Evolutionary conservation across 306 rosid species (phyloP).

Genomic region (Dryas octopetala): DNA sequence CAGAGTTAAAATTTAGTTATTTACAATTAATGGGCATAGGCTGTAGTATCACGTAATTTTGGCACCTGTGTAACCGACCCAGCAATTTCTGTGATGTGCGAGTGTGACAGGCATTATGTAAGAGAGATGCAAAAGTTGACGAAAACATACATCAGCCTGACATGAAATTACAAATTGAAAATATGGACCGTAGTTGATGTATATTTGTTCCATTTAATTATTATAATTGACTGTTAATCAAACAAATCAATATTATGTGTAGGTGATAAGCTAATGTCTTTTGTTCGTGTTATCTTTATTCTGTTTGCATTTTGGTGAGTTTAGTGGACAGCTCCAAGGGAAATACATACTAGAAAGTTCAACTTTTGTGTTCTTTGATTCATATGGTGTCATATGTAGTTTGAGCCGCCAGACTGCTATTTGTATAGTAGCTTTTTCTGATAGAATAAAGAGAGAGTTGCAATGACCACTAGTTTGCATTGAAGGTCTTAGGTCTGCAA

Average conservation of each 20-base stretch:
- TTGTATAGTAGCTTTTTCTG: constrained; percentile 1
- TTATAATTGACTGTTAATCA: no score
- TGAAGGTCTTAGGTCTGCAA: neutral
- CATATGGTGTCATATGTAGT: neutral
- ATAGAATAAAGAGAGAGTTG: neutral
- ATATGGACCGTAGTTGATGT: neutral
- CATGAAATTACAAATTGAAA: neutral
- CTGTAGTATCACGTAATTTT: neutral
- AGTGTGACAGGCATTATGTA: neutral
- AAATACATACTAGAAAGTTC: neutral
- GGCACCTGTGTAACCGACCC: neutral
- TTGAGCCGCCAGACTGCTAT: neutral
- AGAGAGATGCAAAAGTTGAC: neutral
- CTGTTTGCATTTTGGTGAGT: no score
- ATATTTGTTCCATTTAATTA: no score
- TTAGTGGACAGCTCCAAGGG: no score
- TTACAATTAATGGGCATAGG: neutral
- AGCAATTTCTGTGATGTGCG: neutral
- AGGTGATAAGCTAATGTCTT: no score
- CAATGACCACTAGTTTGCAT: neutral
- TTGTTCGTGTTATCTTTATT: no score
- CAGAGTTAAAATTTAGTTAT: neutral
- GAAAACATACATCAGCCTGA: neutral
- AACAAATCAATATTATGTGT: no score
- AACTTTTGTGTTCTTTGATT: neutral